phyloP scores from a whole-genome alignment of 192 early-diverging fungal species.

The Linnemannia zychae region DNA sequence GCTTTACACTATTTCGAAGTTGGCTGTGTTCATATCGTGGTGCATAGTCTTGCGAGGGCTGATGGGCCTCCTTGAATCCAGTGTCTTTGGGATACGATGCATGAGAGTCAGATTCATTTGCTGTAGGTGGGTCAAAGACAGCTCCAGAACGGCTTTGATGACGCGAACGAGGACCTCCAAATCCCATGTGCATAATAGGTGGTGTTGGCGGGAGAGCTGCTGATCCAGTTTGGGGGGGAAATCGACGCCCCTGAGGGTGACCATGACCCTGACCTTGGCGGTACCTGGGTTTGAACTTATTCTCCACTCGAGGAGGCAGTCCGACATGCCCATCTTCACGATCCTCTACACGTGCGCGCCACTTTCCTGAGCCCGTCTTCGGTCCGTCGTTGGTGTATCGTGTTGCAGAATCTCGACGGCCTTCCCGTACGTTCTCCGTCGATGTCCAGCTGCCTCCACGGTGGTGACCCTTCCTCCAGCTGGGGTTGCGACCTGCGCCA shows the following conservation, averaged over 20 bases:
- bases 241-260: constrained; percentile 7
- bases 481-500: constrained; percentile 7
- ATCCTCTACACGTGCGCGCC: constrained; percentile 28
- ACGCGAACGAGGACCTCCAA: constrained; percentile 31
- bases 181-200: constrained; percentile 14
- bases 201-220: constrained; percentile 32
- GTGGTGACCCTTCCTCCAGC: constrained; percentile 28
- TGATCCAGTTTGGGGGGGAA: neutral
- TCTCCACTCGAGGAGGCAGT: constrained; percentile 49
- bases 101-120: neutral
- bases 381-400: constrained; percentile 3
- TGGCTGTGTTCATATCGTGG: constrained; percentile 45
- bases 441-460: constrained; percentile 48
- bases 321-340: constrained; percentile 37
- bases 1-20: constrained; percentile 24
- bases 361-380: constrained; percentile 13
- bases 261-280: constrained; percentile 44
- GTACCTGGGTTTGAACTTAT: constrained; percentile 51
- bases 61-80: neutral
- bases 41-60: constrained; percentile 6
- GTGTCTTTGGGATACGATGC: constrained; percentile 2
- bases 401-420: neutral
- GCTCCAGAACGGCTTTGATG: constrained; percentile 45
- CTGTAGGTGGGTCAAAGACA: constrained; percentile 25
- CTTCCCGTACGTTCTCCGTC: constrained; percentile 24